phyloP scores from a whole-genome alignment of 345 rosid genomes.

The Eucalyptus polybractea region DNA sequence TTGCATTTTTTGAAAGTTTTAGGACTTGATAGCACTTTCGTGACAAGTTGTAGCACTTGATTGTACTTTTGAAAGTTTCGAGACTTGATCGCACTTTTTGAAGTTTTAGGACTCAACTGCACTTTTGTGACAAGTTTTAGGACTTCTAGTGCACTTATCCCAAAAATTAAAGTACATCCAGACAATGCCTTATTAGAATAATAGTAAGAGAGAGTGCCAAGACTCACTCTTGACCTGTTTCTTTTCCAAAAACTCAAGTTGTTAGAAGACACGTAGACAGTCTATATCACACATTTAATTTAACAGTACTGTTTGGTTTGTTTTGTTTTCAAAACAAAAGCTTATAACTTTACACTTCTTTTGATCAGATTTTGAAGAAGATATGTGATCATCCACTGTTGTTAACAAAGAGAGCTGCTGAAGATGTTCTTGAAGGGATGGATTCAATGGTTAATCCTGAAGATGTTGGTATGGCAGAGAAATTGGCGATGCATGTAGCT shows the following conservation, averaged over 20 bases:
- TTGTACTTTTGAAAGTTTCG: background rate
- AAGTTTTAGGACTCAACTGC: background rate
- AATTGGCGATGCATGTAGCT: slow-evolving; percentile 83
- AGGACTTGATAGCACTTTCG: background rate
- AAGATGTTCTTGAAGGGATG: slow-evolving; percentile 89
- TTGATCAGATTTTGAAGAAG: slow-evolving; percentile 79
- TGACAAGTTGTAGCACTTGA: background rate
- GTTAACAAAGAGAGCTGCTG: slow-evolving; percentile 75
- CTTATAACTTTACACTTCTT: background rate
- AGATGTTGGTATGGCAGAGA: slow-evolving; percentile 76
- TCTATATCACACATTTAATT: background rate
- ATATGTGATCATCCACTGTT: slow-evolving; percentile 79
- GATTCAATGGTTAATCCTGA: slow-evolving; percentile 63
- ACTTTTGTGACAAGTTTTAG: too few relatives aligned
- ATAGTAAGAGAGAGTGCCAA: background rate
- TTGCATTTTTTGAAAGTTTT: too few relatives aligned
- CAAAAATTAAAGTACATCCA: background rate
- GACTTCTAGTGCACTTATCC: background rate
- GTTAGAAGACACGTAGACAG: background rate
- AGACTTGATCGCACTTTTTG: too few relatives aligned
- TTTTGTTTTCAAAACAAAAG: background rate
- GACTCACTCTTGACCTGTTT: background rate
- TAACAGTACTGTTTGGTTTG: background rate
- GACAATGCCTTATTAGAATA: background rate
- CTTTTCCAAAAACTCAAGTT: background rate